Conservation (phyloP, 2,329 filamentous ascomycete genomes). For the Zymoseptoria crescenta region DNA sequence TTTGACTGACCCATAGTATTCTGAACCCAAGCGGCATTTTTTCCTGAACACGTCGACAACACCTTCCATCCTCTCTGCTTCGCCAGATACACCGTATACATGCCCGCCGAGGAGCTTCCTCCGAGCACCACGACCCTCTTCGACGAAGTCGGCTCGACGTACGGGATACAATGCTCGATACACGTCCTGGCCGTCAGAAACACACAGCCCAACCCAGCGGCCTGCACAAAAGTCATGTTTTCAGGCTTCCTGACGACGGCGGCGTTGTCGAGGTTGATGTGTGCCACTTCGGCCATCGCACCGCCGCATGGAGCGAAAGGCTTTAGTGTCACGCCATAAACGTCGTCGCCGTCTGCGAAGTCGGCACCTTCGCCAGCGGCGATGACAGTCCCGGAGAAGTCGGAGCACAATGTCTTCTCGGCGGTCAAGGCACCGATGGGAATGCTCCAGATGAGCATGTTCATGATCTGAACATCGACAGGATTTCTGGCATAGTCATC, state of each 20-base stretch:
- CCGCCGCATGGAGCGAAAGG: conserved; percentile 22
- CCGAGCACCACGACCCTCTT: conserved; percentile 28
- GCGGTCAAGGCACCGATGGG: neutral
- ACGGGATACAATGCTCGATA: conserved; percentile 22
- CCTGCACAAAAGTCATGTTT: conserved; percentile 25
- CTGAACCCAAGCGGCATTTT: conserved; percentile 34
- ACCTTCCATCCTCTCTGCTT: conserved; percentile 29
- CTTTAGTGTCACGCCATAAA: conserved; percentile 27
- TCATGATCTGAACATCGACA: conserved; percentile 32
- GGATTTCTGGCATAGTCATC: conserved; percentile 18
- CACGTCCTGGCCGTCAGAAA: conserved; percentile 28
- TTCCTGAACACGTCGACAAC: conserved; percentile 47
- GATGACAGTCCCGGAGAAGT: conserved; percentile 27
- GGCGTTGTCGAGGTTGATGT: conserved; percentile 20
- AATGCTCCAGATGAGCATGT: conserved; percentile 20
- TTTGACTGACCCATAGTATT: neutral
- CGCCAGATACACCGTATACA: conserved; percentile 28
- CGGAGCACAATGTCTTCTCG: conserved; percentile 26
- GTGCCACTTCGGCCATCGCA: conserved; percentile 23
- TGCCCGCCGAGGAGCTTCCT: conserved; percentile 26
- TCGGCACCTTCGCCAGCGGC: conserved; percentile 15
- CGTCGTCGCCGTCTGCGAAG: conserved; percentile 25
- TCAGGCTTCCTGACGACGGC: conserved; percentile 24
- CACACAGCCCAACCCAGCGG: conserved; percentile 26
- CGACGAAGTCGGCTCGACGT: conserved; percentile 16